Percentiles rank a stretch among this genome's conserved stretches.
These are phyloP conservation scores for Neurospora sp. DNA, from an alignment of 495 filamentous ascomycete genomes.

Conservation along the genomic window DNA sequence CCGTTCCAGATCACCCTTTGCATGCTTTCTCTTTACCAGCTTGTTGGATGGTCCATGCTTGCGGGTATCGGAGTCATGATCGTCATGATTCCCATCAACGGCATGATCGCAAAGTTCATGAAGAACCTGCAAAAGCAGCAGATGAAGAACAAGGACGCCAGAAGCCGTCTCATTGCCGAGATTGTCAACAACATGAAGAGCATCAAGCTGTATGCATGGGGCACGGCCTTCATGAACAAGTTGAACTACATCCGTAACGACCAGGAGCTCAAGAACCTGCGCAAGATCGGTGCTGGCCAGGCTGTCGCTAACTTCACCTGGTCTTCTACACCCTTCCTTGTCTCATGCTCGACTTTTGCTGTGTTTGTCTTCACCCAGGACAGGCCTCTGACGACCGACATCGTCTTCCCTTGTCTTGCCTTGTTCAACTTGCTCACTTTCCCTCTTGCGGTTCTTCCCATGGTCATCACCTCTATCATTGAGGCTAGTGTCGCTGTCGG, in stretches of 20 bases:
- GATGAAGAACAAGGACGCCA: constrained; percentile 98
- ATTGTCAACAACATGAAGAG: constrained; percentile 99
- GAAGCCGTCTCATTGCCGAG: constrained; percentile 90
- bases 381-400: constrained; percentile 76
- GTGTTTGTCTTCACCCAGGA: constrained; percentile 82
- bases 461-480: constrained; percentile 95
- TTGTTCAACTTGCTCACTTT: constrained; percentile 93
- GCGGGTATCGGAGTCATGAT: constrained; percentile 96
- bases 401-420: constrained; percentile 87
- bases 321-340: constrained; percentile 98
- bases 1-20: constrained; percentile 94
- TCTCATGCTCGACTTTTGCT: constrained; percentile 93
- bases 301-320: constrained; percentile 96
- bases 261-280: constrained; percentile 85
- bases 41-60: constrained; percentile 88
- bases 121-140: constrained; percentile 89
- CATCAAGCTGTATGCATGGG: constrained; percentile 98
- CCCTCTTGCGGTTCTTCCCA: constrained; percentile 85
- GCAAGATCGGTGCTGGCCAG: constrained; percentile 90
- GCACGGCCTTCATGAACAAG: constrained; percentile 92
- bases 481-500: constrained; percentile 90
- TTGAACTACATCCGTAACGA: constrained; percentile 93
- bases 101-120: constrained; percentile 84
- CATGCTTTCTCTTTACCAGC: constrained; percentile 89
- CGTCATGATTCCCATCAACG: constrained; percentile 94